Base-by-base conservation (phyloP, 345 rosid species). In the Eucalyptus grandis region DNA sequence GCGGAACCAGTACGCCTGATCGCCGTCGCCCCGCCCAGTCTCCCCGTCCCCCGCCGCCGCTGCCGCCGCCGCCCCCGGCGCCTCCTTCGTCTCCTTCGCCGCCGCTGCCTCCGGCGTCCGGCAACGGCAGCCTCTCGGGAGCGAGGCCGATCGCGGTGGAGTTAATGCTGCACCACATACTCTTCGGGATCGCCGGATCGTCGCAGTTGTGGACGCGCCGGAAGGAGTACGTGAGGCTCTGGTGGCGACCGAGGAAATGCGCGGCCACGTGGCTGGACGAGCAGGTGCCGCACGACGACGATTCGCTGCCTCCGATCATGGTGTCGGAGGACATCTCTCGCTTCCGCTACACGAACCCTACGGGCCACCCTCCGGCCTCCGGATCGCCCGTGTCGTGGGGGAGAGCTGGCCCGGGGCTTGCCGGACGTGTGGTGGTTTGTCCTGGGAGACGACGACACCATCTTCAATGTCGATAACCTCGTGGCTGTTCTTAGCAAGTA, bases 241-340 rank as follows among this genome's bases (percentile, higher is more conserved):
- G 99, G 99, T 98, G 99, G 99, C 95, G 94, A 51, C 94, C 50
- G 69, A 88, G n/a, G 92, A 88, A 60, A 94, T 94, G 97, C 95
- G 98, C 56, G 99, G 99, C 49, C 94, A 96, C 49, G 95, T 98
- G 99, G 99, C 90, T 98, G 31, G 99, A 98, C 88, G 98, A 98
- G 91, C 88, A 81, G 82, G 93, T 94, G 65, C 85, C 92, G 37
- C 90, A 94, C 87, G 92, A 90, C 87, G 97, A 94, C 87, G 93
- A 91, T 87, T 94, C 96, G 24, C 94, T 96, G 91, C 99, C 99
- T 16, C 93, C 93, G 5, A 89, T 96, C 88, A 97, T 94, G 93
- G 91, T 98, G 72, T 98, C 98, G 17, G 98, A 96, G 56, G 98
- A 98, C 92, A 95, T 95, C 11, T 98, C 99, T 54, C 95, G 96